Base-by-base conservation (phyloP, 1,284 basidiomycete genomes). In the Flammula alnicola region DNA sequence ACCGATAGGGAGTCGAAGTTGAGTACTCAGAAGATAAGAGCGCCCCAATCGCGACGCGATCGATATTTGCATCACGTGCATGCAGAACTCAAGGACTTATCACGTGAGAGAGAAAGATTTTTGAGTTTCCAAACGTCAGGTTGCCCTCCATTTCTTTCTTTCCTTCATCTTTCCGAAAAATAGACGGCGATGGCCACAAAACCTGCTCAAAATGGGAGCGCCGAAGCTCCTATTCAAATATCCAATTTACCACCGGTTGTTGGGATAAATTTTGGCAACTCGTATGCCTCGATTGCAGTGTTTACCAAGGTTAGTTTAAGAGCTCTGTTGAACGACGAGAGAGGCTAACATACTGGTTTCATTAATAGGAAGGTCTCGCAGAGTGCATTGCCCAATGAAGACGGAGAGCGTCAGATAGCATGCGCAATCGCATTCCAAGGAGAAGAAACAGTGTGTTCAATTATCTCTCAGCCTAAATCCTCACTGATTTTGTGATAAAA, bases 341-440 rank as follows among this genome's bases (percentile, higher is more conserved):
- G 4, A 5, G 7, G 11, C 33, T 49, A 8, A 42, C 30, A n/a
- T 12, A 4, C n/a, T n/a, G n/a, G n/a, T n/a, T n/a, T 35, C 19
- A 30, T 48, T n/a, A n/a, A 30, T 60, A 94, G 91, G 92, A 95
- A 72, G 92, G 92, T 19, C 76, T 88, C 35, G 86, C 95, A 26
- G 91, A 93, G 66, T 95, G 92, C 67, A 98, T 99, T 57, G 96
- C 96, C n/a, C 19, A 98, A 98, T 70, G 95, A 99, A 70, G 96
- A 98, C 65, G 96, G 96, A 40, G 96, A 98, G 69, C 87, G 96
- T 32, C 97, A 99, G 74, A 97, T 99, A 64, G 95, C 95, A 0
- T 95, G 92, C 63, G 93, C 94, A 32, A 80, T 99, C 54, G 86
- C 95, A 0, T 99, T 96, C 71, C 86, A 88, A 54, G 95, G 92